Evolutionary conservation across 2,329 filamentous ascomycete genomes (phyloP), one percentile per base, ranked within the genome.

Genomic region (Scleromitrula shiraiana): DNA sequence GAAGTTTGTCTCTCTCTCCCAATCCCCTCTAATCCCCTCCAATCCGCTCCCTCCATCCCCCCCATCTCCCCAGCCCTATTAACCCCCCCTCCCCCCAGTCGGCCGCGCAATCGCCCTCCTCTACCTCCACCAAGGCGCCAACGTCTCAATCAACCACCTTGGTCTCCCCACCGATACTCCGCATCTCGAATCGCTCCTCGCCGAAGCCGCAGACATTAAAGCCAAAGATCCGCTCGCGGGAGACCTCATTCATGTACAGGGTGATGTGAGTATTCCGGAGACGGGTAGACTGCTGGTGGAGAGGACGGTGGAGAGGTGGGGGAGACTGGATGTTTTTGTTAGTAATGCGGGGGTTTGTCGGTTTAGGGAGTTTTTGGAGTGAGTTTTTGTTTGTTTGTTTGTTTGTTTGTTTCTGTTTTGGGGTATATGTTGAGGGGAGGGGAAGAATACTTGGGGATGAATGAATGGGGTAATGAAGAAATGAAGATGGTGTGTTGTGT

Each of bases 311-410:
- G 65, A 75, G 50, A 67, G 69, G 50, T 84, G 80, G 63, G 72
- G 74, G 12, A 72, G 79, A 4, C 68, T 89, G 27, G 83, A 88
- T 66, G 72, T 95, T 6, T 91, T 91, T 66, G 85, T 95, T 23
- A 87, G 82, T 65, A 95, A 95, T 69, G 89, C 89, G 4, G 89
- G 89, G 6, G 77, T 95, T 50, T 95, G 88, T 72, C 77, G 85
- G 54, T 96, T 96, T 67, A 83, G 84, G 50, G 86, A 94, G 56
- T 94, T 96, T 62, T 68, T 96, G 20, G 80, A 83, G 76, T 82
- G 59, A 55, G 70, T 61, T 27, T 19, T 26, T 27, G 6, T 37
- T 45, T 47, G 30, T 49, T 39, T 24, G 63, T 26, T 37, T 29
- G 3, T 27, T 41, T 9, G 24, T 46, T 12, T 38, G 23, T 29